A percentile compares a stretch with the other conserved stretches of the same genome.
Evolutionary conservation across 176 grass and related monocot genomes (phyloP).

Genomic region (Elymus sibiricus): DNA sequence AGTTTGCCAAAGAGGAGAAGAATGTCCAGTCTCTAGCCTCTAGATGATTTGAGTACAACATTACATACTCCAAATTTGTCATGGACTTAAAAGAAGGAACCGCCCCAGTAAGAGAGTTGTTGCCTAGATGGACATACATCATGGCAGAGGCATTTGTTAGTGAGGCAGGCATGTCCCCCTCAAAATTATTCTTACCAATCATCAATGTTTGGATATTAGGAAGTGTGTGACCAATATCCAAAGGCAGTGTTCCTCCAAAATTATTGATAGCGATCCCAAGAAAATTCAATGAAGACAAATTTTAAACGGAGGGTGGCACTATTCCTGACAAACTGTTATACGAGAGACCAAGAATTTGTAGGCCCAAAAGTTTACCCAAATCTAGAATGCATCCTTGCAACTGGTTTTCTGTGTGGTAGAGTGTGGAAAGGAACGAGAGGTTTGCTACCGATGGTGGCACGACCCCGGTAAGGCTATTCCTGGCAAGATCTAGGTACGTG

Average conservation of each 20-base stretch:
- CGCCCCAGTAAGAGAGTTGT: conserved; percentile 19
- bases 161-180: conserved; percentile 31
- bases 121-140: background rate
- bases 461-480: conserved; percentile 25
- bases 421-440: conserved; percentile 9
- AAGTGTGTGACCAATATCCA: background rate
- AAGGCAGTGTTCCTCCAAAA: background rate
- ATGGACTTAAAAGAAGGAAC: background rate
- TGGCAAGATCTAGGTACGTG: background rate
- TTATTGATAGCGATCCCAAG: conserved; percentile 16
- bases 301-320: conserved; percentile 3
- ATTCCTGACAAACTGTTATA: conserved; percentile 28
- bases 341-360: background rate
- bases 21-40: conserved; percentile 43
- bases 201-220: background rate
- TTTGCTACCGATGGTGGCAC: conserved; percentile 40
- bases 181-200: background rate
- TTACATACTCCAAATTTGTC: background rate
- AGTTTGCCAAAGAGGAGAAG: conserved; percentile 13
- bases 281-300: conserved; percentile 1
- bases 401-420: conserved; percentile 16
- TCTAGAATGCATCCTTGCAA: conserved; percentile 40
- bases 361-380: background rate
- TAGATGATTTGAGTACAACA: conserved; percentile 20
- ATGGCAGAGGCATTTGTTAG: conserved; percentile 23